phyloP scores from a whole-genome alignment of 768 basidiomycete genomes.

The Lentinula raphanica region DNA sequence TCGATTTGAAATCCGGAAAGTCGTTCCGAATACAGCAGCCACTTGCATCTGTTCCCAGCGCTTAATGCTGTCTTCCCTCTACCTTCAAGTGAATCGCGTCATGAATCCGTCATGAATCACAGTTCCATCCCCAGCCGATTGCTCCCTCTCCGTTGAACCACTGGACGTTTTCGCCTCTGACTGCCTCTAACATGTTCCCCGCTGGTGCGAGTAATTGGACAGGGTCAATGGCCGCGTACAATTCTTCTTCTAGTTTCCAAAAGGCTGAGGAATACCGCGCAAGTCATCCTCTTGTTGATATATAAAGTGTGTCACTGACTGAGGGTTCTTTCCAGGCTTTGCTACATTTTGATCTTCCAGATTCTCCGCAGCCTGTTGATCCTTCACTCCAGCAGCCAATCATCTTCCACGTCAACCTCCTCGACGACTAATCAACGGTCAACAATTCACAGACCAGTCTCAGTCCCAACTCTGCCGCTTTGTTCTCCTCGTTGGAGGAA shows the following conservation, averaged over 20 bases:
- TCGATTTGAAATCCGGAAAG: no score
- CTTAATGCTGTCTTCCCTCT: no score
- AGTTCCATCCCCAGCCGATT: no score
- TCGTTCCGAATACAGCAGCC: no score
- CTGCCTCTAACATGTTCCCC: background rate
- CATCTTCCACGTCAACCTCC: slow-evolving; percentile 29
- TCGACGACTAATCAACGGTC: slow-evolving; percentile 17
- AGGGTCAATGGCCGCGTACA: background rate
- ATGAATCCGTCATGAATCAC: no score
- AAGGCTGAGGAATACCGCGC: background rate
- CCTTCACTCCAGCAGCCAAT: background rate
- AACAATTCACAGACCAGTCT: slow-evolving; percentile 4
- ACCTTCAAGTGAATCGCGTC: no score
- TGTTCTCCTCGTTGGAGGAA: background rate
- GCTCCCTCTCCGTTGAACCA: background rate
- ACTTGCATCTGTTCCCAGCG: no score
- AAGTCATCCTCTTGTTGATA: background rate
- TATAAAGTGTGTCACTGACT: background rate
- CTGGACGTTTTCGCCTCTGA: background rate
- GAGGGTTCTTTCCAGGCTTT: background rate
- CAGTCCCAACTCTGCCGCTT: background rate
- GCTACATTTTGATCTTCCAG: slow-evolving; percentile 7
- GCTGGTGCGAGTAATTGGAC: slow-evolving; percentile 5
- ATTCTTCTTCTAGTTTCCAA: background rate
- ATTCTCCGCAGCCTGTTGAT: background rate